Evolutionary conservation across 2,329 filamentous ascomycete genomes (phyloP).

Genomic region (Aspergillus alliaceus): DNA sequence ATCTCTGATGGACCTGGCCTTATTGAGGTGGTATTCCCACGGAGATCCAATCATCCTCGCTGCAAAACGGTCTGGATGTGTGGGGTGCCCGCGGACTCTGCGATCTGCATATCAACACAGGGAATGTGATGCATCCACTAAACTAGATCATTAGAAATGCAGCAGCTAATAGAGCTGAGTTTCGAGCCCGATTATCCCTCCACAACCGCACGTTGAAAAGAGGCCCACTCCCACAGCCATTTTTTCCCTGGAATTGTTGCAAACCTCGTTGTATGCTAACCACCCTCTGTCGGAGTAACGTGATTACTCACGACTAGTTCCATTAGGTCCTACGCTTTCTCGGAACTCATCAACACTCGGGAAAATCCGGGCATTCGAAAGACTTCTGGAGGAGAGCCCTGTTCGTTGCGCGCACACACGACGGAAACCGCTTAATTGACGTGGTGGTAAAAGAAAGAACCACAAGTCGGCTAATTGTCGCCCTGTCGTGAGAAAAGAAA

Average conservation of each 20-base stretch:
- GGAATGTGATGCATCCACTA: slow-evolving; percentile 34
- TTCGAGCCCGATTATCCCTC: slow-evolving; percentile 11
- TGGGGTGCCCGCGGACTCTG: slow-evolving; percentile 14
- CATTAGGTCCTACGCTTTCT: not conserved
- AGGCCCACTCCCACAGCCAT: slow-evolving; percentile 14
- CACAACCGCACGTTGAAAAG: slow-evolving; percentile 22
- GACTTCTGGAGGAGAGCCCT: not conserved
- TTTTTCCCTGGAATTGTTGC: not conserved
- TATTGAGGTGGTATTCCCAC: slow-evolving; percentile 2
- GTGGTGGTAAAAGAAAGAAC: not conserved
- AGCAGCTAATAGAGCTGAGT: slow-evolving; percentile 12
- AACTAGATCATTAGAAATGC: slow-evolving; percentile 19
- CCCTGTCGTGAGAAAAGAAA: not conserved
- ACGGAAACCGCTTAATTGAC: not conserved
- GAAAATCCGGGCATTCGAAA: not conserved
- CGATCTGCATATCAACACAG: slow-evolving; percentile 25
- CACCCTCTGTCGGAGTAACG: not conserved
- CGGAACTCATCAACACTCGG: not conserved
- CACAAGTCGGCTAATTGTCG: not conserved
- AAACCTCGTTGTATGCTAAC: not conserved
- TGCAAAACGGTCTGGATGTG: slow-evolving; percentile 12
- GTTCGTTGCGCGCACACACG: not conserved
- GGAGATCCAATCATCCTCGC: slow-evolving; percentile 12
- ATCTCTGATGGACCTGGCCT: slow-evolving; percentile 9
- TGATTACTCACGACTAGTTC: not conserved